Base-by-base conservation (phyloP, 2,329 filamentous ascomycete species). In the Nigrograna mackinnonii region DNA sequence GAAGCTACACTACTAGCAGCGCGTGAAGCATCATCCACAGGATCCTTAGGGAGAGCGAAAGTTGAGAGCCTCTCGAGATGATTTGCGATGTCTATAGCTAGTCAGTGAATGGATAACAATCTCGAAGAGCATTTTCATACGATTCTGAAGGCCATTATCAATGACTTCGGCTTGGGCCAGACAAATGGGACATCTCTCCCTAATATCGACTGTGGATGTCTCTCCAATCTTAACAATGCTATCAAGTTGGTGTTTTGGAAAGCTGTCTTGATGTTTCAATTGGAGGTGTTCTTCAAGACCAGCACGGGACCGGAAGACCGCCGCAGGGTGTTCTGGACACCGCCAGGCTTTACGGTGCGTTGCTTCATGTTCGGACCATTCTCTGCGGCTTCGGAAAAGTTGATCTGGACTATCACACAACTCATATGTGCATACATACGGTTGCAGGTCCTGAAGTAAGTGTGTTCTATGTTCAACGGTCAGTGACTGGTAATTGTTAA, bases 341-440 rank as follows among this genome's bases (percentile, higher is more conserved):
- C 66, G 55, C 64, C 64, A 68, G 0, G 54, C 56, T 49, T 64
- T 67, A 17, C 66, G 57, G 42, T 69, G 66, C 19, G 49, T 56
- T n/a, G 58, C 59, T 53, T 69, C 65, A 35, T 69, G 66, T 21
- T 67, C 64, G 6, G 49, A 47, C 66, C 66, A 69, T 41, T 69
- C 65, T 19, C 65, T 54, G 2, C 66, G 63, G 41, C 63, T 67
- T 5, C 64, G 60, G 26, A 67, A 68, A 6, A 69, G 51, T 33
- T 59, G 59, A 20, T 63, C 52, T 0, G 49, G 42, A 9, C 41
- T 48, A 13, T 58, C 46, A 32, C 66, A 69, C 14, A 62, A 52
- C 16, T 41, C 28, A 36, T 68, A 67, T 2, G 66, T 69, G 38
- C 66, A 69, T 1, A 62, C 35, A 35, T 69, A 69, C 11, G 66